Evolutionary conservation across 2,329 filamentous ascomycete genomes (phyloP).

Genomic region (Podosphaera aphanis): DNA sequence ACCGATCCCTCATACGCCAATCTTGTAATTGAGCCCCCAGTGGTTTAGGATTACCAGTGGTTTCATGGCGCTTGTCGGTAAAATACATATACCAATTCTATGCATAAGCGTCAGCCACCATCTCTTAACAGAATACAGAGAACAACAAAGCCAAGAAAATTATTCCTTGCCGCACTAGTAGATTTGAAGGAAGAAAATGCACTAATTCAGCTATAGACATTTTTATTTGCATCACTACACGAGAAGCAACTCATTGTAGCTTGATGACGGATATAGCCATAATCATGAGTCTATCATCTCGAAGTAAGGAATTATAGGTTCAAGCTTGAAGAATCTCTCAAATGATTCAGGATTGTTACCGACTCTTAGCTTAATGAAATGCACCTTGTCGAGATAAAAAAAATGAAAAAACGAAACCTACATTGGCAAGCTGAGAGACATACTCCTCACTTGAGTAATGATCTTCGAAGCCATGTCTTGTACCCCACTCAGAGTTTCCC

Average conservation of each 20-base stretch:
- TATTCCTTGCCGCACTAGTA: no score
- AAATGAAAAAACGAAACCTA: constrained; percentile 19
- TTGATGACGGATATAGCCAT: no score
- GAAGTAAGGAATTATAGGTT: no score
- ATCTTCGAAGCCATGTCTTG: constrained; percentile 49
- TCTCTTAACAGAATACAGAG: no score
- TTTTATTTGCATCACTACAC: no score
- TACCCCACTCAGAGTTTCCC: constrained; percentile 15
- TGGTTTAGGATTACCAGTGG: constrained; percentile 64
- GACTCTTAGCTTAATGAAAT: background rate
- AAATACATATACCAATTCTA: constrained; percentile 99
- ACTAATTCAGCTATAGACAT: no score
- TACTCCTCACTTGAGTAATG: constrained; percentile 51
- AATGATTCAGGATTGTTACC: no score
- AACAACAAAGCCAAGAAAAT: no score
- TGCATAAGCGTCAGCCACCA: constrained; percentile 6
- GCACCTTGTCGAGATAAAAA: background rate
- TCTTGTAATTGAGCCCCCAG: constrained; percentile 49
- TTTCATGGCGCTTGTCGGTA: constrained; percentile 93
- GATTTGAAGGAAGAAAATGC: no score
- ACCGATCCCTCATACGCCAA: constrained; percentile 88
- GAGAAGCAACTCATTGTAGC: no score
- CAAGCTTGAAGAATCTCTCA: no score
- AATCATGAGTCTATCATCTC: no score
- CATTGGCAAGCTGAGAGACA: constrained; percentile 40